A percentile compares a stretch with the other conserved stretches of the same genome.
Conservation (phyloP, 2,329 filamentous ascomycete genomes). For the Ceratocystis diversiconidia region DNA sequence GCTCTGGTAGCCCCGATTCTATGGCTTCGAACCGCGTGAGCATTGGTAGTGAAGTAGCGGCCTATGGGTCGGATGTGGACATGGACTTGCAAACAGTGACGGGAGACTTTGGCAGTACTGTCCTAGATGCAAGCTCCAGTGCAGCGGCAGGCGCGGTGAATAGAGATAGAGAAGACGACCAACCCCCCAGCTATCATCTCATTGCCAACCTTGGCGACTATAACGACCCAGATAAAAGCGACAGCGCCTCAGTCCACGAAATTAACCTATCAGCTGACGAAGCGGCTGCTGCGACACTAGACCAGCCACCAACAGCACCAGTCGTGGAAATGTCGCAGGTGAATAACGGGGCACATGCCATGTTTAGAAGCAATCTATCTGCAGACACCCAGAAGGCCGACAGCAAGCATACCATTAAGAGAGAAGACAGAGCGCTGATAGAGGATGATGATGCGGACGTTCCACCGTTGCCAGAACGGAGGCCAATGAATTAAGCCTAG, state of each 20-base stretch:
- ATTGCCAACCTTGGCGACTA: background rate
- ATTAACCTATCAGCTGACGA: background rate
- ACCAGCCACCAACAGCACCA: background rate
- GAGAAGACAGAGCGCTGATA: background rate
- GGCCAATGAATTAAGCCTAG: background rate
- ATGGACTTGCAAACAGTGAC: background rate
- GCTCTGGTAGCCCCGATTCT: constrained; percentile 33
- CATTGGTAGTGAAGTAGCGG: constrained; percentile 17
- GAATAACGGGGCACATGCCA: background rate
- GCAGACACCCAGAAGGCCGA: background rate
- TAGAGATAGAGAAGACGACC: background rate
- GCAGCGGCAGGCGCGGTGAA: too few relatives aligned
- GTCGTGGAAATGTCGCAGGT: constrained; percentile 9
- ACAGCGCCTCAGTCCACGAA: background rate
- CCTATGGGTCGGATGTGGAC: background rate
- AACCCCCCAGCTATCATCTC: background rate
- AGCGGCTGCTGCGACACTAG: background rate
- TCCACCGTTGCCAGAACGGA: constrained; percentile 15
- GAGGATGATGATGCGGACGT: background rate
- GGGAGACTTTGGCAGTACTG: too few relatives aligned
- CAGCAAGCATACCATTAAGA: background rate
- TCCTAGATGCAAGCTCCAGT: too few relatives aligned
- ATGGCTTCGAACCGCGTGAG: constrained; percentile 28
- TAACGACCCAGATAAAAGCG: background rate
- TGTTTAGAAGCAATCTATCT: constrained; percentile 1